Evolutionary conservation across 169 alveolate species (phyloP).

Genomic region (Eimeria maxima): DNA sequence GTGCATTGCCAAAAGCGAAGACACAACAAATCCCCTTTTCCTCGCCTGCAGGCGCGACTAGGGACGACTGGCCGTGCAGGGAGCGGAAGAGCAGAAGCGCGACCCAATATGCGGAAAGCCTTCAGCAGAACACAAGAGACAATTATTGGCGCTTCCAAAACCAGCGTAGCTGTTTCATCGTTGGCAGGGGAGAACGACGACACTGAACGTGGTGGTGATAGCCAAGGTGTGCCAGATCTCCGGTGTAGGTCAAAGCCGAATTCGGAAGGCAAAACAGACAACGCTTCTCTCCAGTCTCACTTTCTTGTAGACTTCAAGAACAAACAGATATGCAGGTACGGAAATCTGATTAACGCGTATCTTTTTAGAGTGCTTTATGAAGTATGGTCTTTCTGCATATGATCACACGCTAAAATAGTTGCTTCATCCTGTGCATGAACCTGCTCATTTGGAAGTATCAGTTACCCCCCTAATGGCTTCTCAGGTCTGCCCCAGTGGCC

Average conservation of each 20-base stretch:
- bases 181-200: conserved; percentile 14
- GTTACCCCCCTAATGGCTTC: background rate
- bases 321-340: conserved; percentile 40
- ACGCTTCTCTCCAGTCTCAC: background rate
- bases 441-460: background rate
- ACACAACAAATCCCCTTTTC: too few species aligned
- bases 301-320: background rate
- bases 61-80: background rate
- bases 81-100: conserved; percentile 39
- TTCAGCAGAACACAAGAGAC: background rate
- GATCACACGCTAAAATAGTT: background rate
- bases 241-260: conserved; percentile 4
- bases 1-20: background rate
- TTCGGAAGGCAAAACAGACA: conserved; percentile 2
- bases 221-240: background rate
- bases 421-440: background rate
- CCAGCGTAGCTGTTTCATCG: background rate
- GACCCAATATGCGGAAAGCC: background rate
- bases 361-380: background rate
- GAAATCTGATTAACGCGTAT: background rate
- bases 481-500: conserved; percentile 55
- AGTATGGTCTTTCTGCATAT: background rate
- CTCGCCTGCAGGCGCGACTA: conserved; percentile 45
- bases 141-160: background rate
- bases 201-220: conserved; percentile 25